phyloP scores from a whole-genome alignment of 495 filamentous ascomycete genomes.

The Aspergillus baeticus region DNA sequence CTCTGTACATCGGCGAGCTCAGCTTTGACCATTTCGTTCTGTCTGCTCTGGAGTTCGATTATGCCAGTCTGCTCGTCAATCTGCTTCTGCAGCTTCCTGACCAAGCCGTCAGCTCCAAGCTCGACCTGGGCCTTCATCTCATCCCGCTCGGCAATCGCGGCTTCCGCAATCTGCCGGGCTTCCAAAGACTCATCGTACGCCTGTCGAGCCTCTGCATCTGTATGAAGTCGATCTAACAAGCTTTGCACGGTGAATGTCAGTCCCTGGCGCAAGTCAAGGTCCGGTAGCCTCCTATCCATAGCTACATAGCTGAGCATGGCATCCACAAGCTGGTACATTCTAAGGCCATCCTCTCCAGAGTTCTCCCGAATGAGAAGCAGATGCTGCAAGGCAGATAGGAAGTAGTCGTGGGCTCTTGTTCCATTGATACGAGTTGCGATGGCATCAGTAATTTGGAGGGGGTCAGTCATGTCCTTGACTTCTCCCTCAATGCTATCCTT shows the following conservation, averaged over 20 bases:
- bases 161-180: conserved; percentile 87
- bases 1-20: conserved; percentile 86
- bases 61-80: conserved; percentile 87
- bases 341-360: conserved; percentile 84
- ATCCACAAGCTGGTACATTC: conserved; percentile 98
- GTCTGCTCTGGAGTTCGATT: conserved; percentile 83
- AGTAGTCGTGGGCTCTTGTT: conserved; percentile 87
- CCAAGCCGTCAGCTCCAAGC: conserved; percentile 88
- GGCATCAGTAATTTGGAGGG: conserved; percentile 87
- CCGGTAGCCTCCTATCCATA: conserved; percentile 93
- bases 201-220: conserved; percentile 89
- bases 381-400: conserved; percentile 92
- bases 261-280: conserved; percentile 96
- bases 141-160: conserved; percentile 93
- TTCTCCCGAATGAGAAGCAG: conserved; percentile 91
- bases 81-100: conserved; percentile 89
- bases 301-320: conserved; percentile 98
- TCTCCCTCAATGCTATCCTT: conserved; percentile 89
- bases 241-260: conserved; percentile 97
- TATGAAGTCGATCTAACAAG: conserved; percentile 91
- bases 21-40: conserved; percentile 81
- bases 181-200: conserved; percentile 88
- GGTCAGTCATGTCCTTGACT: conserved; percentile 91
- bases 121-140: conserved; percentile 93
- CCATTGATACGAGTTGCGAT: conserved; percentile 85